Evolutionary conservation across 2,329 filamentous ascomycete species (phyloP).

Genomic region (Thielaviopsis populi): DNA sequence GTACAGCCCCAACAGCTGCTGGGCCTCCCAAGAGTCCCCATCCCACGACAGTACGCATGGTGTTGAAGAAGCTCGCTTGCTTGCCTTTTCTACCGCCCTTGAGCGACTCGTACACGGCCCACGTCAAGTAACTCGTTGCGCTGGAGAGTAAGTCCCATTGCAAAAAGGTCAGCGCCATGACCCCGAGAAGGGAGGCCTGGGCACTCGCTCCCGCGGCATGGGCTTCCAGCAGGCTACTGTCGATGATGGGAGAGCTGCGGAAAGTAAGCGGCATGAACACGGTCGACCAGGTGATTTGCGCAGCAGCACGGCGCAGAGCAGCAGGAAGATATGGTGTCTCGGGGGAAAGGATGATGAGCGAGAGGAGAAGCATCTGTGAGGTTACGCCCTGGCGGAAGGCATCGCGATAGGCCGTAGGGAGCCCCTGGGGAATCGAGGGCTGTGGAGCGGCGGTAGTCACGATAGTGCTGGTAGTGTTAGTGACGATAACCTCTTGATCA

Average conservation of each 20-base stretch:
- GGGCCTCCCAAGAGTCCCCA: conserved; percentile 5
- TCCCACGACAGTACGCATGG: not conserved
- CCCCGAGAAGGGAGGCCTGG: not conserved
- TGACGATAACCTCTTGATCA: not conserved
- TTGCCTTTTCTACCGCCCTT: not conserved
- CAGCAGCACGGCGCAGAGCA: not conserved
- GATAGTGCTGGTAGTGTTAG: not conserved
- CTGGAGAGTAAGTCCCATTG: conserved; percentile 6
- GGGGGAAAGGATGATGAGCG: not conserved
- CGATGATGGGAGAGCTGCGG: not conserved
- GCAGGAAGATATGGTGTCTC: not conserved
- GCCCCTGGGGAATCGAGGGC: not conserved
- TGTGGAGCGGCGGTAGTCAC: not conserved
- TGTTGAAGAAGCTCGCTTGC: not conserved
- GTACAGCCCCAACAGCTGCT: conserved; percentile 1
- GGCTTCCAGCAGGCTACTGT: not conserved
- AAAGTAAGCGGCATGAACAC: conserved; percentile 3
- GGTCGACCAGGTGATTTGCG: not conserved
- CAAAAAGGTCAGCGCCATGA: not conserved
- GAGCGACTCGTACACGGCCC: not conserved
- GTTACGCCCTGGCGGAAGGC: not conserved
- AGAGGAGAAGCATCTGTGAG: not conserved
- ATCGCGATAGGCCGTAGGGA: not conserved
- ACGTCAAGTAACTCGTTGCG: not conserved
- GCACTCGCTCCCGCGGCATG: not conserved